phyloP scores from a whole-genome alignment of 192 early-diverging fungal species.

The Backusella tuberculispora region DNA sequence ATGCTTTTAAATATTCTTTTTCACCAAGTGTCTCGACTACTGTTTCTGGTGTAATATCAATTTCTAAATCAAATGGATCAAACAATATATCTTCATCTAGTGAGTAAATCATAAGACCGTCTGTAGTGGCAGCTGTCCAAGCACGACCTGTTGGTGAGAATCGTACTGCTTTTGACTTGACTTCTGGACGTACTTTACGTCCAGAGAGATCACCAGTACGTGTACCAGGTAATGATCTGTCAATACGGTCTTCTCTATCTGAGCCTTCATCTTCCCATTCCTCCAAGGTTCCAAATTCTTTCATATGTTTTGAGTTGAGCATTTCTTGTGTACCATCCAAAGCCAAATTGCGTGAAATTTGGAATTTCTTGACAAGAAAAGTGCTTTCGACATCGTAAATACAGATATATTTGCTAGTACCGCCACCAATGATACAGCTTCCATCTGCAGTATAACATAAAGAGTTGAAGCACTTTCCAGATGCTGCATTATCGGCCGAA shows the following conservation, averaged over 20 bases:
- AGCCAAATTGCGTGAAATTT: slow-evolving; percentile 90
- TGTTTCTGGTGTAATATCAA: slow-evolving; percentile 92
- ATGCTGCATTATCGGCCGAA: slow-evolving; percentile 81
- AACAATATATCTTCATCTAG: slow-evolving; percentile 92
- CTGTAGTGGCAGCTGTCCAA: slow-evolving; percentile 96
- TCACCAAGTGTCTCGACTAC: slow-evolving; percentile 75
- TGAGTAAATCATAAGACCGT: slow-evolving; percentile 95
- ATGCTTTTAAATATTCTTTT: slow-evolving; percentile 82
- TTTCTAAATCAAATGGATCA: slow-evolving; percentile 98
- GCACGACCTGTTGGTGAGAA: slow-evolving; percentile 95
- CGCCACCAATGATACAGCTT: slow-evolving; percentile 87
- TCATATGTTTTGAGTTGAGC: slow-evolving; percentile 92
- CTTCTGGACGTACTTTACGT: slow-evolving; percentile 77
- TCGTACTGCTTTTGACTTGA: slow-evolving; percentile 81
- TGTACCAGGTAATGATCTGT: slow-evolving; percentile 87
- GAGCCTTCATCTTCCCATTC: slow-evolving; percentile 85
- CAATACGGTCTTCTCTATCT: slow-evolving; percentile 84
- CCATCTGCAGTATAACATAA: slow-evolving; percentile 96
- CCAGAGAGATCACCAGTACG: slow-evolving; percentile 81
- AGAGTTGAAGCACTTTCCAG: slow-evolving; percentile 90
- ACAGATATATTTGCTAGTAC: slow-evolving; percentile 95
- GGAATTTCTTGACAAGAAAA: slow-evolving; percentile 87
- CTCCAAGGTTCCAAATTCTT: slow-evolving; percentile 88
- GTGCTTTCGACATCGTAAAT: slow-evolving; percentile 83
- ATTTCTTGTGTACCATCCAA: slow-evolving; percentile 91